Base-by-base conservation (phyloP, 257 asterid genomes). In the Solanum virginianum region DNA sequence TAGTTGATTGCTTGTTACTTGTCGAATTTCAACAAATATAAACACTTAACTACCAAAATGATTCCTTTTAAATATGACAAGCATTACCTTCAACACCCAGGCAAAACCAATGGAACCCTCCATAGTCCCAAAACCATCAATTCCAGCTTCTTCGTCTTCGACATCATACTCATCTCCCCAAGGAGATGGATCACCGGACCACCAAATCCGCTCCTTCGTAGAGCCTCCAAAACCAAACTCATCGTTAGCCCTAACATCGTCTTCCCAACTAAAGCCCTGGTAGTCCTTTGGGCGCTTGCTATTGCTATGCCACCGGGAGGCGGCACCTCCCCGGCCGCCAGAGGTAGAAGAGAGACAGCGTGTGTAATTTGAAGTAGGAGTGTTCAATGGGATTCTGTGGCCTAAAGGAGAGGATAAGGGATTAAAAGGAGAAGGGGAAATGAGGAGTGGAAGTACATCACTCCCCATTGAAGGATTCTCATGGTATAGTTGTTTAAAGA, bases 141-240 rank as follows among this genome's bases (percentile, higher is more conserved):
- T 88, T 17, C 88, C 92, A 15, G 89, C 93, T 32, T 79, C 86
- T 10, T 84, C 92, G 4, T 91, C 97, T 11, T 86, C 93, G 4
- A 74, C 88, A 14, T 87, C 91, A 56, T 75, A 85, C 14, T 82
- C 87, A 36, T 87, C 87, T 59, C 56, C 87, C 85, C 88, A 59
- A 7, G 80, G 75, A 14, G 75, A 70, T 43, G 72, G 43, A 85
- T 93, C 97, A 87, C 91, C 94, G 39, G 93, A 92, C 98, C 95
- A 95, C 98, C 98, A 93, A 85, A 24, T 82, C 90, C 97, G 89
- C 93, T 83, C 88, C 88, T 86, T 93, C 88, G 87, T 83, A 45
- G 89, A 24, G 63, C 74, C 90, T 60, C 91, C 89, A 83, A 89
- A 92, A 72, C 92, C 91, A 57, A 85, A 89, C 29, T 87, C 94